Evolutionary conservation across 2,329 filamentous ascomycete genomes (phyloP), one percentile per base, ranked within the genome.

Genomic region (Sclerotinia nivalis): DNA sequence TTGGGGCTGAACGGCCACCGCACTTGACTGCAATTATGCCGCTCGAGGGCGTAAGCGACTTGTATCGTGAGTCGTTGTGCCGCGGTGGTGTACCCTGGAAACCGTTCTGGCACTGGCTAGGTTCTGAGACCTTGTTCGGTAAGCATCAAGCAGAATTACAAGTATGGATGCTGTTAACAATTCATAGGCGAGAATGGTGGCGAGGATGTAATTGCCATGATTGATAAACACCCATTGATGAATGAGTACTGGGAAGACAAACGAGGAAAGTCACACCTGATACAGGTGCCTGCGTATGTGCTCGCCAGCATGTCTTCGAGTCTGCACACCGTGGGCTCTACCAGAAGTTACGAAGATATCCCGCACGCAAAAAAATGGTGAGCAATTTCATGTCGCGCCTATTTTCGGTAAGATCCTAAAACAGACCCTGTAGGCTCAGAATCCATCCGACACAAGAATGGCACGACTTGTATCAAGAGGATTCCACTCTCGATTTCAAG

Each of bases 381-480:
- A 40, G 37, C 37, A 40, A 40, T 40, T 40, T 40, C 37, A 40
- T 40, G 10, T 40, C 37, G 37, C 37, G 10, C 9, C 37, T 40
- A 40, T 40, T 40, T 40, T 40, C 10, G 37, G 37, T 12, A 40
- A 40, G 37, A 40, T 40, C 5, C 10, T 40, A 40, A 40, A 40
- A 40, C 1, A 40, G 37, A 40, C 37, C 37, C 37, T 12, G 37
- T 12, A 40, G 72, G 72, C 25, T 73, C 18, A 56, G 70, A 2
- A 56, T 67, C 22, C 49, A 69, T 61, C 76, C 77, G 18, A 77
- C 75, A 8, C 82, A 84, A 70, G 83, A 84, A 69, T 84, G 82
- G 83, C 80, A 80, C 68, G 83, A 84, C 64, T 72, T 84, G 2
- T 84, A 80, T 70, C 49, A 47, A 25, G 73, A 74, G 0, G 74